Percentiles rank a stretch among this genome's conserved stretches.
Conservation (phyloP, 257 asterid genomes). For the Fraxinus cuspidata region DNA sequence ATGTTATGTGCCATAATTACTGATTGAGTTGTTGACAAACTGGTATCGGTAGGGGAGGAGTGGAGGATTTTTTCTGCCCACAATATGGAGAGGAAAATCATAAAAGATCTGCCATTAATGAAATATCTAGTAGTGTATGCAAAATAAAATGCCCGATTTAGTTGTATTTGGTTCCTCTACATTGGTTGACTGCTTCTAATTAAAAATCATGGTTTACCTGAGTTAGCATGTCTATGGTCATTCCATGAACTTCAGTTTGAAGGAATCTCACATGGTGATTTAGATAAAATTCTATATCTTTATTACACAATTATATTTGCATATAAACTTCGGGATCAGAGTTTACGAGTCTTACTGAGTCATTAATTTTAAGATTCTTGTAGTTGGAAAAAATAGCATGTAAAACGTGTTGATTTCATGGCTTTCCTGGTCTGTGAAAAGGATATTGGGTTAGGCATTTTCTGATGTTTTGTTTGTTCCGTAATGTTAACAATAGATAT, state of each 20-base stretch:
- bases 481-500: slow-evolving; percentile 10
- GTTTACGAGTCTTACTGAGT: not conserved
- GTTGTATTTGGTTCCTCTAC: not conserved
- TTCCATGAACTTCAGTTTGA: not conserved
- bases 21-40: not conserved
- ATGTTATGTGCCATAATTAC: not conserved
- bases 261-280: not conserved
- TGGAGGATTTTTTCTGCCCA: not conserved
- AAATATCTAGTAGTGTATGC: not conserved
- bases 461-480: slow-evolving; percentile 2
- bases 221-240: not conserved
- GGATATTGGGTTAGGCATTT: not conserved
- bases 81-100: not conserved
- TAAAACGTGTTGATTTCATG: not conserved
- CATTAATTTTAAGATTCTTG: not conserved
- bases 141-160: not conserved
- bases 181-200: not conserved
- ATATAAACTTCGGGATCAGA: not conserved
- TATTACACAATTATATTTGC: not conserved
- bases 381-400: not conserved
- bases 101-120: not conserved
- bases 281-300: not conserved
- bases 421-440: not conserved
- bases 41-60: not conserved
- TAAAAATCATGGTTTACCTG: not conserved